phyloP scores from a whole-genome alignment of 768 basidiomycete genomes.

The Myochromella boudieri region DNA sequence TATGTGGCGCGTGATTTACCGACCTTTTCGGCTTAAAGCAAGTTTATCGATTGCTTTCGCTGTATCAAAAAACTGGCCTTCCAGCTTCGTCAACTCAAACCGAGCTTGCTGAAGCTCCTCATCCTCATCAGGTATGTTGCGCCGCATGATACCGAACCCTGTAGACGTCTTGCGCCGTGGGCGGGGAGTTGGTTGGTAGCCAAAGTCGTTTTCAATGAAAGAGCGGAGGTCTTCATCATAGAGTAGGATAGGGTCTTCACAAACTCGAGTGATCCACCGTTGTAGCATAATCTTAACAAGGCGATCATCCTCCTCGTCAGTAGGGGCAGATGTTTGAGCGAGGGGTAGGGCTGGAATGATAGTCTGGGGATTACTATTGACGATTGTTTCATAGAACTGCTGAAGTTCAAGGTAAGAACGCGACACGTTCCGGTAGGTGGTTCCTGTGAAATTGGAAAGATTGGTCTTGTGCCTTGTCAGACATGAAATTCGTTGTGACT shows the following conservation, averaged over 20 bases:
- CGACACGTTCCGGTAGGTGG: constrained; percentile 90
- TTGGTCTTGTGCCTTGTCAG: constrained; percentile 66
- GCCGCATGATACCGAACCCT: constrained; percentile 74
- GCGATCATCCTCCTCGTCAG: constrained; percentile 97
- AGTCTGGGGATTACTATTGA: constrained; percentile 91
- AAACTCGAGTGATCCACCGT: constrained; percentile 90
- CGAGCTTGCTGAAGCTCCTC: constrained; percentile 89
- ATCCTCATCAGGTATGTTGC: constrained; percentile 90
- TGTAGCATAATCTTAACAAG: constrained; percentile 94
- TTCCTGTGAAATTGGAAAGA: constrained; percentile 85
- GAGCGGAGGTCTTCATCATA: constrained; percentile 91
- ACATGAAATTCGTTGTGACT: not conserved
- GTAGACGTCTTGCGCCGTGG: constrained; percentile 70
- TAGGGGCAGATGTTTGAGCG: constrained; percentile 94
- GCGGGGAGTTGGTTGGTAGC: constrained; percentile 83
- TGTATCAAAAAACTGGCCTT: constrained; percentile 89
- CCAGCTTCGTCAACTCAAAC: constrained; percentile 89
- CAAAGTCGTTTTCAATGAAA: constrained; percentile 97
- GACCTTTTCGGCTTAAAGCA: constrained; percentile 78
- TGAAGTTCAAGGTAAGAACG: constrained; percentile 95
- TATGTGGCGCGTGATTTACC: constrained; percentile 12
- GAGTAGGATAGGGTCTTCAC: constrained; percentile 86
- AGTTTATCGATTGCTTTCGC: constrained; percentile 90
- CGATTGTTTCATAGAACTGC: constrained; percentile 87
- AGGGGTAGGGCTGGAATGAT: constrained; percentile 95